A percentile compares a stretch with the other conserved stretches of the same genome.
These are phyloP conservation scores for Paramyrothecium sp. DNA, from an alignment of 2,329 filamentous ascomycete species.

Conservation along the genomic window DNA sequence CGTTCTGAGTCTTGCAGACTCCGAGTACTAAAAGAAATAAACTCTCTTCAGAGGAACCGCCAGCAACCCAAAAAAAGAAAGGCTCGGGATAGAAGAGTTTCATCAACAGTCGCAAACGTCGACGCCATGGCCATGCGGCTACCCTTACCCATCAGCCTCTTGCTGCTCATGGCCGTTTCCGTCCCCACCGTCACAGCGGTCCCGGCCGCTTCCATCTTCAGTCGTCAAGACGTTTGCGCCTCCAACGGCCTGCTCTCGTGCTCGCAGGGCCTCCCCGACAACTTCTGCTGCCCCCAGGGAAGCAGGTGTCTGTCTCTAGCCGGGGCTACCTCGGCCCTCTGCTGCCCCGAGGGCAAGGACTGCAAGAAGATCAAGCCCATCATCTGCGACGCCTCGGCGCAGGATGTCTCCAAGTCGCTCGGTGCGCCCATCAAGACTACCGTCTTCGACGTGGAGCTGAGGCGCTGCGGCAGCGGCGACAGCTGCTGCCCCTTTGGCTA, in stretches of 20 bases:
- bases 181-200: slow-evolving; percentile 39
- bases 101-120: neutral
- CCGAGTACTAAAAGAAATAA: neutral
- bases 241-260: slow-evolving; percentile 51
- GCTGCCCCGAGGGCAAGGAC: slow-evolving; percentile 59
- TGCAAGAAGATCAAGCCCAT: slow-evolving; percentile 65
- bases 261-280: slow-evolving; percentile 51
- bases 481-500: slow-evolving; percentile 73
- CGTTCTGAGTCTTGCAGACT: neutral
- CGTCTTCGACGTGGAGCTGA: slow-evolving; percentile 54
- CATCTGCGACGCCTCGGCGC: slow-evolving; percentile 59
- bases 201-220: slow-evolving; percentile 35
- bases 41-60: neutral
- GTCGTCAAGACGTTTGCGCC: slow-evolving; percentile 49
- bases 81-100: too few species aligned
- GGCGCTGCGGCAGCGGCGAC: slow-evolving; percentile 50
- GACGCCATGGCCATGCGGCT: neutral
- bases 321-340: slow-evolving; percentile 65
- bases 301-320: slow-evolving; percentile 61
- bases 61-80: neutral
- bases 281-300: slow-evolving; percentile 64
- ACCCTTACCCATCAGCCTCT: slow-evolving; percentile 26
- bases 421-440: slow-evolving; percentile 65
- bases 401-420: slow-evolving; percentile 58
- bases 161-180: slow-evolving; percentile 34